Conservation (phyloP, 768 basidiomycete species). For the Lactifluus piperatus region DNA sequence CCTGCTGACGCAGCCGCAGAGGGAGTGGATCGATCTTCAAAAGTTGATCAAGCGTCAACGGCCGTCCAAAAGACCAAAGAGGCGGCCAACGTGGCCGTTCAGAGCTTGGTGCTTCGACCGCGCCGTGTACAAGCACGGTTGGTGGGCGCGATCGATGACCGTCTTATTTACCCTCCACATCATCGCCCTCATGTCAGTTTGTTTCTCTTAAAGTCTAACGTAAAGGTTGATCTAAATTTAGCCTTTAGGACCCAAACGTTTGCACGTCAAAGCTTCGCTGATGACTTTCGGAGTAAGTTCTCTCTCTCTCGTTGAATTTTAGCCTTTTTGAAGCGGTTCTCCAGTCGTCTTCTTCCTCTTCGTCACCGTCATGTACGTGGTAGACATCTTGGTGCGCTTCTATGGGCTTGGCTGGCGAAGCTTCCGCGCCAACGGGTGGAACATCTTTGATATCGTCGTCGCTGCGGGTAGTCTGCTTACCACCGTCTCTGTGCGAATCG, state of each 20-base stretch:
- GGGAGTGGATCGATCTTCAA: conserved; percentile 91
- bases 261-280: conserved; percentile 38
- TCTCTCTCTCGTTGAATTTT: too few species aligned
- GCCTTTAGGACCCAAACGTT: conserved; percentile 70
- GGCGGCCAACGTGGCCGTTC: conserved; percentile 42
- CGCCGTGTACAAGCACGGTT: conserved; percentile 86
- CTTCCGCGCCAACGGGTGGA: conserved; percentile 91
- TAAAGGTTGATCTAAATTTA: not conserved
- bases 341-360: conserved; percentile 74
- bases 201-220: not conserved
- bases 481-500: conserved; percentile 61
- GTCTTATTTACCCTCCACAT: conserved; percentile 75
- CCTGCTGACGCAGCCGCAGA: conserved; percentile 75
- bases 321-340: not conserved
- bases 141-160: conserved; percentile 82
- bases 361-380: conserved; percentile 59
- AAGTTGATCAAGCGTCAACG: conserved; percentile 81
- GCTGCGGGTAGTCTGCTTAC: conserved; percentile 78
- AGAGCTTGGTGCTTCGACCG: conserved; percentile 88
- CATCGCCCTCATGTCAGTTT: conserved; percentile 64
- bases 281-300: conserved; percentile 52
- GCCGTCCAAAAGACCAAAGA: conserved; percentile 74
- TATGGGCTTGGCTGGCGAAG: conserved; percentile 78
- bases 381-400: conserved; percentile 72
- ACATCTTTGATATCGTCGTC: conserved; percentile 78